Percentiles rank a stretch among this genome's conserved stretches.
These are phyloP conservation scores for Linnemannia elongata DNA, from an alignment of 192 early-diverging fungal species.

Conservation along the genomic window DNA sequence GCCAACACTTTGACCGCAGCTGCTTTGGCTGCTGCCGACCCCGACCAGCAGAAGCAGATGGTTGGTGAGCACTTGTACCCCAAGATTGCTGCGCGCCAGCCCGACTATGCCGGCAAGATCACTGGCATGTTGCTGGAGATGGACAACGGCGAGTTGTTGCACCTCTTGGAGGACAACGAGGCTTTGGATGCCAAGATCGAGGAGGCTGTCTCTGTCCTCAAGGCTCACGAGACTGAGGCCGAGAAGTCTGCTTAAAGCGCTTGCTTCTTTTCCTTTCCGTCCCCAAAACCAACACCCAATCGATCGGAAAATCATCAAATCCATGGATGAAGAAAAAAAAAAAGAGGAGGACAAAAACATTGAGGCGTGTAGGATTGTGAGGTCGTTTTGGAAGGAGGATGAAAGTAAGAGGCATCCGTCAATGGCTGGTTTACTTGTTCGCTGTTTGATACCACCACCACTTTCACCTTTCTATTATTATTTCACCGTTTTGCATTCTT, in stretches of 20 bases:
- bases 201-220: conserved; percentile 50
- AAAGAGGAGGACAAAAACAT: neutral
- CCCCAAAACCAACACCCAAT: conserved; percentile 1
- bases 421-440: neutral
- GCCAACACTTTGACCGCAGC: conserved; percentile 76
- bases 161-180: conserved; percentile 85
- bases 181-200: conserved; percentile 61
- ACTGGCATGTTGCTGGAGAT: conserved; percentile 99
- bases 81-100: conserved; percentile 78
- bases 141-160: conserved; percentile 94
- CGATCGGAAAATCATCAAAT: conserved; percentile 2
- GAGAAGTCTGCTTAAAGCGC: conserved; percentile 39
- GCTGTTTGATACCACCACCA: neutral
- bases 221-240: conserved; percentile 49
- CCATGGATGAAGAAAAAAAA: conserved; percentile 9
- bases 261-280: neutral
- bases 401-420: no score
- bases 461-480: neutral
- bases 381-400: neutral
- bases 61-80: conserved; percentile 97
- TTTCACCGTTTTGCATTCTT: neutral
- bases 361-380: neutral
- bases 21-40: conserved; percentile 80
- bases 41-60: conserved; percentile 95
- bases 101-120: conserved; percentile 93